Percentiles rank a stretch among this genome's conserved stretches.
Conservation (phyloP, 148 eudicot genomes). For the Chenopodium album region DNA sequence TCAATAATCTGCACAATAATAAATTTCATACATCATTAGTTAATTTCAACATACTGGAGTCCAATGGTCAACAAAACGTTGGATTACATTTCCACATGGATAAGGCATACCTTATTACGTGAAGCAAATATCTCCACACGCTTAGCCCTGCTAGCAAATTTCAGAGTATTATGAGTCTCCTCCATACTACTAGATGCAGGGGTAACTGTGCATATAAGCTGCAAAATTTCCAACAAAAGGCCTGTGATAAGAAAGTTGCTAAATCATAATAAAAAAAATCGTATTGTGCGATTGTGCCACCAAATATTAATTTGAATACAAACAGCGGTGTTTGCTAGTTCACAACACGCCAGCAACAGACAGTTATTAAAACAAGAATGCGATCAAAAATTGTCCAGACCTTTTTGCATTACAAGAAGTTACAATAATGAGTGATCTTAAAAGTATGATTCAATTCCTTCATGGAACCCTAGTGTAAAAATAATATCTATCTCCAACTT, state of each 20-base stretch:
- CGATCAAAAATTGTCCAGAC: not conserved
- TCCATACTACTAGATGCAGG: conserved; percentile 98
- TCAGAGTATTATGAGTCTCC: conserved; percentile 95
- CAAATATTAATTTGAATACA: conserved; percentile 1
- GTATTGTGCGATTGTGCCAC: not conserved
- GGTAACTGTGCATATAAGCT: conserved; percentile 97
- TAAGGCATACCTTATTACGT: conserved; percentile 71
- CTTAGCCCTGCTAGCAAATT: conserved; percentile 98
- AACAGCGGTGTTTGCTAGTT: not conserved
- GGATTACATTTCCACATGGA: not conserved
- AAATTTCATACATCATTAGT: conserved; percentile 1
- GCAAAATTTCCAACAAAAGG: conserved; percentile 21
- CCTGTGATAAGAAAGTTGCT: not conserved
- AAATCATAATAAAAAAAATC: not conserved
- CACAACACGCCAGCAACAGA: not conserved
- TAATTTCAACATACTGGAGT: not conserved
- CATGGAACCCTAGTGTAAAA: not conserved
- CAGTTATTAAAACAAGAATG: not conserved
- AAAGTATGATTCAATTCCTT: not conserved
- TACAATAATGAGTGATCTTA: not conserved
- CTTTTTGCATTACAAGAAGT: not conserved
- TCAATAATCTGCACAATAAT: conserved; percentile 71
- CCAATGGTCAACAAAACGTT: not conserved
- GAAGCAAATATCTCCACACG: conserved; percentile 95
- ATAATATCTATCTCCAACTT: conserved; percentile 18